Base-by-base conservation (phyloP, 2,329 filamentous ascomycete species). In the Microcera coccophila region DNA sequence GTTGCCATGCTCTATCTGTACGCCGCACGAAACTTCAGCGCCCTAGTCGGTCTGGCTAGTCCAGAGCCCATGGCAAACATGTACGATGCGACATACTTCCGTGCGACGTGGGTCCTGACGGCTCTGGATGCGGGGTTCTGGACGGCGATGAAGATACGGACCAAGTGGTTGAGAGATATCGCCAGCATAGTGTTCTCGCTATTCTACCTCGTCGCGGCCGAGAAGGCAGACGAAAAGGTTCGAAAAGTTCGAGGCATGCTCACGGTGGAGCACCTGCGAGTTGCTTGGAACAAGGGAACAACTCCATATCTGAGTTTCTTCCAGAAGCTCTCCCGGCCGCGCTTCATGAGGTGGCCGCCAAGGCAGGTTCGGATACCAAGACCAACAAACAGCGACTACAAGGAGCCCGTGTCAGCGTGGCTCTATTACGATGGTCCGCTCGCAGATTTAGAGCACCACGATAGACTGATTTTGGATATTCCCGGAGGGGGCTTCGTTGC, bases 111-210 rank as follows among this genome's bases (percentile, higher is more conserved):
- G 93, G 81, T 97, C 14, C 83, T 93, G 40, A 98, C 93, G 0
- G 93, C 90, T 0, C 70, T 98, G 47, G 93, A 98, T 58, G 93
- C 93, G 5, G 93, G 93, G 2, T 98, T 96, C 66, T 98, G 93
- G 93, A 95, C 90, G 0, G 93, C 93, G 24, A 98, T 98, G 93
- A 85, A 82, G 58, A 90, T 98, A 50, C 80, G 79, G 36, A 63
- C 63, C 39, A 90, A 86, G 57, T 90, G 87, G 81, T 55, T 95
- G 32, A 78, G 90, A 29, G 90, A 97, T 62, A 62, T 95, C 12
- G 80, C 86, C 9, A 90, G 88, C 61, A 74, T 97, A 16, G 72
- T 88, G 36, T 97, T 96, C 65, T 87, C 87, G 1, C 62, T 85
- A 10, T 98, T 95, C 67, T 98, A 98, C 63, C 74, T 98, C 50